A percentile compares a stretch with the other conserved stretches of the same genome.
phyloP scores from a whole-genome alignment of 345 rosid species.

The Mercurialis annua region DNA sequence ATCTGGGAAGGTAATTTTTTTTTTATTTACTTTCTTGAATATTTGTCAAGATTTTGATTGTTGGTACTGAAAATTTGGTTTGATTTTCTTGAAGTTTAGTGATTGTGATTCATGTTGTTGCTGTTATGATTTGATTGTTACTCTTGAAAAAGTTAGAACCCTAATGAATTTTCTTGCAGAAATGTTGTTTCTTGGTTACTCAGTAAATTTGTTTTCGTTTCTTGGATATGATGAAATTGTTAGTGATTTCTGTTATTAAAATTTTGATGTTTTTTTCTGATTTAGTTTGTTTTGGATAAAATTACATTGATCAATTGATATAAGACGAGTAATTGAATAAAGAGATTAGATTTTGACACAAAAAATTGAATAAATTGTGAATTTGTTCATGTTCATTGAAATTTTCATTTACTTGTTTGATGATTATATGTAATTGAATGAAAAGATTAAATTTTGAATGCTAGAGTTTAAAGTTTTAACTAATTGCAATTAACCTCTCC shows the following conservation, averaged over 20 bases:
- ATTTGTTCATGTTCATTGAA: no score
- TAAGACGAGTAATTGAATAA: neutral
- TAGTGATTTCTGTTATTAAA: no score
- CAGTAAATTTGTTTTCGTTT: no score
- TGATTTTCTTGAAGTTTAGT: neutral
- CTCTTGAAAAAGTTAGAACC: neutral
- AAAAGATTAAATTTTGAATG: no score
- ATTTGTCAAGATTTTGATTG: slow-evolving; percentile 1
- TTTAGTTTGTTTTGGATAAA: no score
- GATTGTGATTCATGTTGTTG: neutral
- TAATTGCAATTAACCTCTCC: no score
- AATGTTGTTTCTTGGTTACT: neutral
- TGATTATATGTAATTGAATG: no score
- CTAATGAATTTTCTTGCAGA: neutral
- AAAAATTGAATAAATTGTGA: no score
- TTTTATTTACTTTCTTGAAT: neutral
- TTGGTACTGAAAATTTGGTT: neutral
- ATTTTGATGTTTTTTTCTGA: no score
- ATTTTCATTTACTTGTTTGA: no score
- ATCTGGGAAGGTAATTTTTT: slow-evolving; percentile 41
- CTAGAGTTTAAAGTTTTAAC: no score
- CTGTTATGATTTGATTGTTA: neutral
- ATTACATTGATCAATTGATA: neutral
- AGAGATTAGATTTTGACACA: neutral
- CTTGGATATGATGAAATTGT: no score